phyloP scores from a whole-genome alignment of 306 rosid genomes.

The Dicorynia guianensis region DNA sequence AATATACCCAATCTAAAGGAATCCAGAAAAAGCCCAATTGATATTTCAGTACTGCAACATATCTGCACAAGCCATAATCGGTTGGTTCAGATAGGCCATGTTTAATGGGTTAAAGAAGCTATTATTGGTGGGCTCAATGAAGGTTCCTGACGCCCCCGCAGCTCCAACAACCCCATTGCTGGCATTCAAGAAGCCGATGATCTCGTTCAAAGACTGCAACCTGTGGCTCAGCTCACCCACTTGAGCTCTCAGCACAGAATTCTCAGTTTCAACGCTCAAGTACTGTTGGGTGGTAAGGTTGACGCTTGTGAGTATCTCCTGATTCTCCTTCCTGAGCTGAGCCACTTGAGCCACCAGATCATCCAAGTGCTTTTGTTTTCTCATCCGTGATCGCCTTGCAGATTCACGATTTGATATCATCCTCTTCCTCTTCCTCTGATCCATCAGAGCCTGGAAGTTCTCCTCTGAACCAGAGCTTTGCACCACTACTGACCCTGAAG shows the following conservation, averaged over 20 bases:
- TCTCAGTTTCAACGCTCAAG: conserved; percentile 64
- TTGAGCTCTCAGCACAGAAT: conserved; percentile 83
- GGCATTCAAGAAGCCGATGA: conserved; percentile 53
- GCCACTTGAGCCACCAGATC: conserved; percentile 63
- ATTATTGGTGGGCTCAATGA: conserved; percentile 44
- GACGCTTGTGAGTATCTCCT: conserved; percentile 60
- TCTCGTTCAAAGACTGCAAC: conserved; percentile 67
- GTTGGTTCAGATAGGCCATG: conserved; percentile 60
- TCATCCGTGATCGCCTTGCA: conserved; percentile 82
- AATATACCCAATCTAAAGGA: neutral
- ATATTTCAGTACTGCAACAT: conserved; percentile 54
- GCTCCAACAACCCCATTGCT: conserved; percentile 45
- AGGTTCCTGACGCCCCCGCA: conserved; percentile 25
- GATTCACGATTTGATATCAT: conserved; percentile 93
- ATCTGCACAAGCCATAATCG: conserved; percentile 72
- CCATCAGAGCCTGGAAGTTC: conserved; percentile 61
- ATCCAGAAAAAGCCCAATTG: conserved; percentile 1
- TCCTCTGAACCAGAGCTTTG: conserved; percentile 79
- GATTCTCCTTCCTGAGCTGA: conserved; percentile 67
- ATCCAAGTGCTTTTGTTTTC: conserved; percentile 89
- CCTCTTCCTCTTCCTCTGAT: conserved; percentile 85
- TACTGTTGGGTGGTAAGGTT: conserved; percentile 64
- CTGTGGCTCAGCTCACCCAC: conserved; percentile 66
- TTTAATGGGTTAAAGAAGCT: conserved; percentile 56
- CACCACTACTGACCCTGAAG: conserved; percentile 59